Evolutionary conservation across 176 grass and related monocot species (phyloP), one percentile per base, ranked within the genome.

Genomic region (Echinochloa phyllopogon): DNA sequence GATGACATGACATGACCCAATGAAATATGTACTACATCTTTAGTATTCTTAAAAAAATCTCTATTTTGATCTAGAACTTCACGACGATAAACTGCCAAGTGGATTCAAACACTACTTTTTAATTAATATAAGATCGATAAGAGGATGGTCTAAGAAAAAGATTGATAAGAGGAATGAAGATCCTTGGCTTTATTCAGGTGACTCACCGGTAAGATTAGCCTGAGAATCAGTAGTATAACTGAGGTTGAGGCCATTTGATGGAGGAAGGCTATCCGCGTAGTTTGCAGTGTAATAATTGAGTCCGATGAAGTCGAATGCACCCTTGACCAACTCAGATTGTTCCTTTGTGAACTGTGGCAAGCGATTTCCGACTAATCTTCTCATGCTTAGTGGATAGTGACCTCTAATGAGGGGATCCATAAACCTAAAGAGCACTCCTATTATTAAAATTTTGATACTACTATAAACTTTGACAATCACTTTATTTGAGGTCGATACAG

Each of bases 231-330:
- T 93, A 11, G 6, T 73, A 18, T 87, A 93, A 55, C 84, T 93
- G 4, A 1, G 33, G 17, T 73, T 80, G 11, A 93, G n/a, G 24
- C 84, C 84, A 77, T 87, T 85, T 10, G 88, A 74, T 18, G 71
- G 45, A 49, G 77, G 85, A 85, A 85, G 71, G n/a, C 10, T 50
- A 24, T 11, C 12, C 6, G 76, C 91, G n/a, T 87, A 93, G 5
- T 67, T 64, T 21, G 80, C 0, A 18, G 80, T 87, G 72, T 88
- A 92, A 65, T 92, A 92, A 24, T 92, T 92, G 51, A 92, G 33
- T 53, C 90, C 90, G 61, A 89, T 92, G 43, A 92, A 92, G 57
- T 92, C 83, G 11, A 83, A 92, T 33, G 90, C 57, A 64, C 78
- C 83, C 59, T 86, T 92, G 52, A 92, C 17, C 66, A 83, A 16